Percentiles rank a stretch among this genome's conserved stretches.
phyloP scores from a whole-genome alignment of 2,329 filamentous ascomycete species.

The Fusarium sp. region DNA sequence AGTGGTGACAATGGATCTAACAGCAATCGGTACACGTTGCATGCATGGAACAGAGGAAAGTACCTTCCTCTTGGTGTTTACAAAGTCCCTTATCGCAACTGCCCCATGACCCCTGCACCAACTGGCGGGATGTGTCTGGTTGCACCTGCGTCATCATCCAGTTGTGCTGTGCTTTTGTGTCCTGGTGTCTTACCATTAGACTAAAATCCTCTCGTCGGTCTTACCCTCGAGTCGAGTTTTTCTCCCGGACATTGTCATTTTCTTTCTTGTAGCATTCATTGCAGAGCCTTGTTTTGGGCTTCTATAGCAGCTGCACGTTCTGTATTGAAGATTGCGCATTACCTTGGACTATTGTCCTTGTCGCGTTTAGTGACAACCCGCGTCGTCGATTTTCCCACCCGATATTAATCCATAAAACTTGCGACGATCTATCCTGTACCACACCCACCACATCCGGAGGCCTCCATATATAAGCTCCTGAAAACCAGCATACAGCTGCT shows the following conservation, averaged over 20 bases:
- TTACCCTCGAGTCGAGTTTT: constrained; percentile 7
- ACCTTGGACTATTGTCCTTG: not conserved
- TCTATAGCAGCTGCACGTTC: not conserved
- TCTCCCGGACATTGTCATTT: constrained; percentile 17
- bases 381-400: constrained; percentile 22
- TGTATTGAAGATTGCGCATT: not conserved
- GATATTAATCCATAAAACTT: constrained; percentile 19
- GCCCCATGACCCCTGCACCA: constrained; percentile 24
- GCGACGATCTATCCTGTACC: constrained; percentile 20
- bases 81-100: constrained; percentile 1
- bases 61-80: not conserved
- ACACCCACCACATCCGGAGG: constrained; percentile 21
- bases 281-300: not conserved
- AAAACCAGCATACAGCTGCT: not conserved
- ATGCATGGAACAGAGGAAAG: not conserved
- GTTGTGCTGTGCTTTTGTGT: constrained; percentile 22
- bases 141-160: constrained; percentile 42
- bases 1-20: not conserved
- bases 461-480: constrained; percentile 16
- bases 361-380: constrained; percentile 21
- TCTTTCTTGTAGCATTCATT: not conserved
- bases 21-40: not conserved
- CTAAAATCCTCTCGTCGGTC: constrained; percentile 8
- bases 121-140: constrained; percentile 11
- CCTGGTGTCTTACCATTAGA: constrained; percentile 20